Evolutionary conservation across 192 early-diverging fungal species (phyloP).

Genomic region (Coemansia sp.): DNA sequence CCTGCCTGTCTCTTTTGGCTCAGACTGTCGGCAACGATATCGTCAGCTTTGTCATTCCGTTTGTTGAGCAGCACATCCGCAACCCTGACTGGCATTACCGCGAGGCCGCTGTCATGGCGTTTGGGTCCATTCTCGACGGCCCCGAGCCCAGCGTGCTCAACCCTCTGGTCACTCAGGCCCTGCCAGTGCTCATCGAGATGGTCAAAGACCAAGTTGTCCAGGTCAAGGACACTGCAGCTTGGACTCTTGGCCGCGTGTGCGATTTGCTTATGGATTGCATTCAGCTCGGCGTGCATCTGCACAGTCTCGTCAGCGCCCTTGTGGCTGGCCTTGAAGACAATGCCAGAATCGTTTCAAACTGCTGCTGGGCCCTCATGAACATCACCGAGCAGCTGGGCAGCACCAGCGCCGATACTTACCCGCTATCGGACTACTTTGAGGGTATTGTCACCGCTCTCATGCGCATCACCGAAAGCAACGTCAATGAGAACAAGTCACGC

Average conservation of each 20-base stretch:
- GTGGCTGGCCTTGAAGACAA: slow-evolving; percentile 81
- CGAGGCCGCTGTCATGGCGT: slow-evolving; percentile 97
- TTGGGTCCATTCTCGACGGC: slow-evolving; percentile 97
- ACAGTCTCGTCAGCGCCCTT: slow-evolving; percentile 71
- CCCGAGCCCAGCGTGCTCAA: slow-evolving; percentile 64
- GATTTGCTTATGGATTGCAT: slow-evolving; percentile 75
- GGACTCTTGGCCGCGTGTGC: slow-evolving; percentile 96
- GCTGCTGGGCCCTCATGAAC: slow-evolving; percentile 95
- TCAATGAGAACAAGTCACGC: slow-evolving; percentile 83
- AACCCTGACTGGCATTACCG: slow-evolving; percentile 89
- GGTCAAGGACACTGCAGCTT: slow-evolving; percentile 97
- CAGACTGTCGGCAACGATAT: slow-evolving; percentile 78
- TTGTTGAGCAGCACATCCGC: slow-evolving; percentile 83
- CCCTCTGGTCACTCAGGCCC: slow-evolving; percentile 77
- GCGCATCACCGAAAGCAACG: slow-evolving; percentile 67
- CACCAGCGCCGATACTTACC: slow-evolving; percentile 60
- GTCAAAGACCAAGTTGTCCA: slow-evolving; percentile 83
- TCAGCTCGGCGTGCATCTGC: slow-evolving; percentile 68
- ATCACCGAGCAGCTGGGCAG: slow-evolving; percentile 81
- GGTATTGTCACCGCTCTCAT: slow-evolving; percentile 74
- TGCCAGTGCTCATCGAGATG: slow-evolving; percentile 85
- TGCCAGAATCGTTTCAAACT: slow-evolving; percentile 89
- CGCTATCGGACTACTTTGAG: slow-evolving; percentile 84
- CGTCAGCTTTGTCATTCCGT: slow-evolving; percentile 81
- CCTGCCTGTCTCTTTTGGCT: slow-evolving; percentile 87